Evolutionary conservation across 1,284 basidiomycete species (phyloP), one percentile per base, ranked within the genome.

Genomic region (Ganoderma lingzhi): DNA sequence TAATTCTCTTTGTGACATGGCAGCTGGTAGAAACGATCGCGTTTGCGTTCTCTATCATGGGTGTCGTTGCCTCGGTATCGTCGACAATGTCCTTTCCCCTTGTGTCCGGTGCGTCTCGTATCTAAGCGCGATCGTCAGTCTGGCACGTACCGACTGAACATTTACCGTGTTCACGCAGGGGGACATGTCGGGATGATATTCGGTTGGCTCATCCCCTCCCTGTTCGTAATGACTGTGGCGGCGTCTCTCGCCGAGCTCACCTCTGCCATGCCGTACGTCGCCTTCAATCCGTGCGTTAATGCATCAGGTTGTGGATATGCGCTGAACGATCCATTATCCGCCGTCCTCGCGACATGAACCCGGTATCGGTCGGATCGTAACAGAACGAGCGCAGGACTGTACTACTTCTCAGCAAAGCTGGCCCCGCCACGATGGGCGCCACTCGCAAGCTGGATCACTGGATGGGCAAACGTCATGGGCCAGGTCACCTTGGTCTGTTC

Each of bases 181-280:
- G 91, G 92, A 6, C 91, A 93, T 77, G 88, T 92, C 35, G 91
- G 92, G 28, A 89, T 93, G 85, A 86, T 93, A 9, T 93, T 90
- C 81, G 92, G 92, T 30, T 94, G 92, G 92, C 79, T 92, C 28
- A 90, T 93, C 69, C 92, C 92, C 3, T 86, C 83, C 71, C 81
- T 91, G 63, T 92, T 93, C 72, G 91, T 94, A 48, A 83, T 89
- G 80, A 82, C 85, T 6, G 83, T 93, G 23, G 91, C 91, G 3
- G 82, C 87, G 12, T 89, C 86, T n/a, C 87, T 93, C 83, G 92
- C 92, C 5, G 92, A 93, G 75, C 76, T 94, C 32, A 84, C 89
- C 2, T 92, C 90, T 5, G 86, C 91, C 3, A 93, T 93, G 92
- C 92, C 92, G 88, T 93, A 78, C 77, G 88, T 84, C 14, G 19